Evolutionary conservation across 148 eudicot genomes (phyloP).

Genomic region (Chenopodium suecicum): DNA sequence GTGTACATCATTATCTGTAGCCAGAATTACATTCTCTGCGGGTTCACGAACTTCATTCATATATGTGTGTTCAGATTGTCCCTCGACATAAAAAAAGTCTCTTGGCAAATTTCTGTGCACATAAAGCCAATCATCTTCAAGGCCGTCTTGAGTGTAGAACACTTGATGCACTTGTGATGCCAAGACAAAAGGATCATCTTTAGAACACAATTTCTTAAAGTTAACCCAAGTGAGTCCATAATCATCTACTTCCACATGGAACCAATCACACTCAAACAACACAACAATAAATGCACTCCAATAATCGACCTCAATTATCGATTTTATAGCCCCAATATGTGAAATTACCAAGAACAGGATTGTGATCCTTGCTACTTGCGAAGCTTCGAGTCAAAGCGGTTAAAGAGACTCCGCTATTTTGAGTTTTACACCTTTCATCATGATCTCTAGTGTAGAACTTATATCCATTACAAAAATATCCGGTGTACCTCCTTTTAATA

Average conservation of each 20-base stretch:
- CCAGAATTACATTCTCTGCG: neutral
- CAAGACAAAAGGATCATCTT: neutral
- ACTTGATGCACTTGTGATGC: neutral
- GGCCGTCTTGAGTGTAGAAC: neutral
- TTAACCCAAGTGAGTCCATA: neutral
- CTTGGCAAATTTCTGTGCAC: neutral
- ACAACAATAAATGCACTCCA: neutral
- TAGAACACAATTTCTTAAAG: neutral
- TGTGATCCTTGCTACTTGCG: too few relatives aligned
- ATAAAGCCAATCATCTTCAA: neutral
- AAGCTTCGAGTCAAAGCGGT: too few relatives aligned
- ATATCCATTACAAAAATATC: too few relatives aligned
- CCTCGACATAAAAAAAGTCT: neutral
- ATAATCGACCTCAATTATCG: neutral
- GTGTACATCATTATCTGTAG: neutral
- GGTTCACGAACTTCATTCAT: neutral
- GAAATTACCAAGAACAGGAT: too few relatives aligned
- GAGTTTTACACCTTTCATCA: too few relatives aligned
- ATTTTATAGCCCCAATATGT: neutral
- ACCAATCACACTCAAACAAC: conserved; percentile 14
- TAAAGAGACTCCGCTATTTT: too few relatives aligned
- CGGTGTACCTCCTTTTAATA: too few relatives aligned
- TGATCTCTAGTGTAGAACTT: too few relatives aligned
- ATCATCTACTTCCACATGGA: neutral
- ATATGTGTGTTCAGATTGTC: neutral